A percentile compares a stretch with the other conserved stretches of the same genome.
Conservation (phyloP, 805 yeast genomes). For the Myxozyma geophila region DNA sequence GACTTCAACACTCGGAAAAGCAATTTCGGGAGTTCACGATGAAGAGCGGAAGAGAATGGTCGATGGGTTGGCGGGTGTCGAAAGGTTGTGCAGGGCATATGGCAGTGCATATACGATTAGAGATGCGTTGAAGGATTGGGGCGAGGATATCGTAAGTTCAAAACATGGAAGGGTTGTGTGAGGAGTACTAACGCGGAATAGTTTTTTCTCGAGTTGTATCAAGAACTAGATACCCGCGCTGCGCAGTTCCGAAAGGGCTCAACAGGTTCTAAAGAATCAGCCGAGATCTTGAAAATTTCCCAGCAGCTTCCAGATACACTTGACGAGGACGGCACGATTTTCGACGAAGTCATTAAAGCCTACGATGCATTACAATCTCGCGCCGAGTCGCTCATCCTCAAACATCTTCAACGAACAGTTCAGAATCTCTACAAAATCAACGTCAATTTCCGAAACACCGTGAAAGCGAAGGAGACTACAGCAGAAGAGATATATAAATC, state of each 20-base stretch:
- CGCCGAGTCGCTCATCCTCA: conserved; percentile 43
- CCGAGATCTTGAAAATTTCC: conserved; percentile 15
- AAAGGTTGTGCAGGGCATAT: conserved; percentile 50
- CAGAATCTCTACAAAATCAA: conserved; percentile 28
- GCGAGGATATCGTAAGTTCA: conserved; percentile 44
- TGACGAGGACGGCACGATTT: conserved; percentile 48
- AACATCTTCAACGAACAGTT: conserved; percentile 41
- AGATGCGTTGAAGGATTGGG: conserved; percentile 51
- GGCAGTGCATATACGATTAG: conserved; percentile 48
- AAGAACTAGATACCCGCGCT: conserved; percentile 42
- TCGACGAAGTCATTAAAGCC: conserved; percentile 51
- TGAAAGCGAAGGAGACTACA: conserved; percentile 22
- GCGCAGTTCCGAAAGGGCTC: conserved; percentile 21
- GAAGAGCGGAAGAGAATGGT: conserved; percentile 41
- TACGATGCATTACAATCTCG: conserved; percentile 46
- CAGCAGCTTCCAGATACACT: conserved; percentile 31
- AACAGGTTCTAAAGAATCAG: neutral
- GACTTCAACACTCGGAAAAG: conserved; percentile 46
- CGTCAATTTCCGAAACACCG: conserved; percentile 17
- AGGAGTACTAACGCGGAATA: neutral
- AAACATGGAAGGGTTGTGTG: neutral
- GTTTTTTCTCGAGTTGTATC: conserved; percentile 52
- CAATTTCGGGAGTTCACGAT: conserved; percentile 45
- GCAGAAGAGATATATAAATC: conserved; percentile 21
- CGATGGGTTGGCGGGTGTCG: conserved; percentile 47